These are phyloP conservation scores for Tylopilus felleus DNA, from an alignment of 768 basidiomycete species.

Conservation along the genomic window DNA sequence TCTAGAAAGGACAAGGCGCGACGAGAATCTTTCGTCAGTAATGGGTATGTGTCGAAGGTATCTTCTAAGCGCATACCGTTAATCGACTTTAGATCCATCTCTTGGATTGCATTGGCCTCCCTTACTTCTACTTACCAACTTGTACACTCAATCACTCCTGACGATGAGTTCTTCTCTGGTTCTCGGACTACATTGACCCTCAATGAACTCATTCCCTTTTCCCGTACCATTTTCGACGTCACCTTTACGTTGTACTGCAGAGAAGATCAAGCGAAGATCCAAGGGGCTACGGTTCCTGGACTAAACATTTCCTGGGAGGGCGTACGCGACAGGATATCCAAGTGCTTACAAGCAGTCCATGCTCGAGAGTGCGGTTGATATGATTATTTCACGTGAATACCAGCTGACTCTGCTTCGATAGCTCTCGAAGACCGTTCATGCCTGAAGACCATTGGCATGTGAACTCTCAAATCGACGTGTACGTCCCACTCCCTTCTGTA, in stretches of 20 bases:
- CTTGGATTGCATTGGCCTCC: constrained; percentile 56
- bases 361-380: constrained; percentile 72
- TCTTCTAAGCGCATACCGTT: neutral
- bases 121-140: constrained; percentile 71
- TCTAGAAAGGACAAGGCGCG: constrained; percentile 49
- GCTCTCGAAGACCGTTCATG: constrained; percentile 82
- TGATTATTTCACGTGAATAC: neutral
- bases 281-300: constrained; percentile 41
- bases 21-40: constrained; percentile 39
- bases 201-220: constrained; percentile 77
- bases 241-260: constrained; percentile 77
- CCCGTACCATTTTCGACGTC: constrained; percentile 76
- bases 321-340: constrained; percentile 71
- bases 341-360: constrained; percentile 77
- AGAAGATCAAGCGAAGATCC: constrained; percentile 40
- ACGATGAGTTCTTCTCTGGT: constrained; percentile 87
- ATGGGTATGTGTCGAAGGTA: constrained; percentile 34
- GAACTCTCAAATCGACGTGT: constrained; percentile 62
- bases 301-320: constrained; percentile 52
- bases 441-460: constrained; percentile 85
- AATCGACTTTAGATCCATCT: constrained; percentile 38
- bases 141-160: constrained; percentile 80
- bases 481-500: constrained; percentile 22
- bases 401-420: constrained; percentile 31
- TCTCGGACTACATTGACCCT: constrained; percentile 73